phyloP scores from a whole-genome alignment of 2,329 filamentous ascomycete genomes.

The Dothistroma septosporum region DNA sequence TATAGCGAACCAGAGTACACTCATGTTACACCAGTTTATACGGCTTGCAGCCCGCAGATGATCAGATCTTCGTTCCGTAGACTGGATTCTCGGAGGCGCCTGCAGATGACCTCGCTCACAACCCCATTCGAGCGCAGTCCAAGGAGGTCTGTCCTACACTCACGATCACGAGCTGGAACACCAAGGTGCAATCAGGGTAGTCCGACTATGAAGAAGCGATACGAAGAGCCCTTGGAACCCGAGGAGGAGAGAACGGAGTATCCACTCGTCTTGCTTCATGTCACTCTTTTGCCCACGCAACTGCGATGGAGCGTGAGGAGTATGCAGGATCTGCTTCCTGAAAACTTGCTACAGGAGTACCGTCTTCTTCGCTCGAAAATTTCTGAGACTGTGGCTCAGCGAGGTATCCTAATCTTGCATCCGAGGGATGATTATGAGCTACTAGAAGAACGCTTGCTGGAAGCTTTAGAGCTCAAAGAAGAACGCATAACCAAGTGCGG shows the following conservation, averaged over 20 bases:
- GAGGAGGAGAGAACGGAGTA: slow-evolving; percentile 22
- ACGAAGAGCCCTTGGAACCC: slow-evolving; percentile 11
- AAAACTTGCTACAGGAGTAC: slow-evolving; percentile 56
- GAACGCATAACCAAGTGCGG: slow-evolving; percentile 71
- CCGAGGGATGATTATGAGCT: slow-evolving; percentile 76
- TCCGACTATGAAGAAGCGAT: slow-evolving; percentile 42
- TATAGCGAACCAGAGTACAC: slow-evolving; percentile 28
- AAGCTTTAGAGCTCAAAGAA: slow-evolving; percentile 67
- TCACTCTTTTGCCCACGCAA: slow-evolving; percentile 67
- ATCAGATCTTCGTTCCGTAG: slow-evolving; percentile 64
- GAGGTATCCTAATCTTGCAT: slow-evolving; percentile 70
- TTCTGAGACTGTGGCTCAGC: slow-evolving; percentile 67
- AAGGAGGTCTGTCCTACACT: slow-evolving; percentile 19
- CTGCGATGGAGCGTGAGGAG: slow-evolving; percentile 55
- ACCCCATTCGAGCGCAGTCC: slow-evolving; percentile 49
- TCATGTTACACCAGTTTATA: slow-evolving; percentile 13
- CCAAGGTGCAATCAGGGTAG: slow-evolving; percentile 44
- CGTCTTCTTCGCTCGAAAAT: slow-evolving; percentile 65
- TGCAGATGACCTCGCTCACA: slow-evolving; percentile 68
- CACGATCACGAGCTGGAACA: slow-evolving; percentile 49
- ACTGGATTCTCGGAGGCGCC: slow-evolving; percentile 63
- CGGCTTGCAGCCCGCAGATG: slow-evolving; percentile 54
- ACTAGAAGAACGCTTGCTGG: slow-evolving; percentile 71
- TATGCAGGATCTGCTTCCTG: slow-evolving; percentile 51
- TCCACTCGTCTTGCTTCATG: slow-evolving; percentile 74